Base-by-base conservation (phyloP, 306 rosid species). In the Citrullus amarus region DNA sequence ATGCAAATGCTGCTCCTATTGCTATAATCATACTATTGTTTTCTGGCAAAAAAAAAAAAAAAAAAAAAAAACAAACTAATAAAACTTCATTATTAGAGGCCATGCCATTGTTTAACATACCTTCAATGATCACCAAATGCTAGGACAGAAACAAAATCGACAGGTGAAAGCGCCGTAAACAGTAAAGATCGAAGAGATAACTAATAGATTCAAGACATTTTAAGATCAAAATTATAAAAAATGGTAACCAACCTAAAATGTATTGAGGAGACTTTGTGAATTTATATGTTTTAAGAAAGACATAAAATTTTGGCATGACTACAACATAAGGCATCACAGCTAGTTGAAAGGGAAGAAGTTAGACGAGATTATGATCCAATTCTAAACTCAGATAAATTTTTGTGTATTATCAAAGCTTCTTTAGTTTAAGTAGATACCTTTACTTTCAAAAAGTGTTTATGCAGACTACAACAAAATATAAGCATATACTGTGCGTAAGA, bases 1-100 rank as follows among this genome's bases (percentile, higher is more conserved):
- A 84, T 30, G 78, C 75, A 18, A 81, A 8, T 16, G 88, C 88
- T 79, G 77, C 79, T 41, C 30, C 53, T 5, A 67, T 18, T 41
- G 8, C 8, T 39, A 6, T n/a, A 39, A 39, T 67, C 74, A 39
- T 67, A 10, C n/a, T 39, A 0, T 39, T 39, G 4, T 63, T 15
- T 1, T 13, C 72, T 66, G 72, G 50, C 15, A 34, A 34, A 51
- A 25, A 25, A 25, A 44, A 2, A 44, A 46, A 41, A 41, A 41
- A 41, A 6, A 10, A 46, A 48, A 22, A 22, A 22, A 22, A 22
- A 22, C 22, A 22, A 50, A 4, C 18, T 51, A 14, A 61, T 13
- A 61, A 12, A 28, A 13, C 9, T 58, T 20, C 15, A 58, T 58
- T 22, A 22, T 48, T 48, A 13, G 17, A 12, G 54, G 56, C 6